Percentiles rank a stretch among this genome's conserved stretches.
Conservation (phyloP, 768 basidiomycete genomes). For the Amylocystis lapponica region DNA sequence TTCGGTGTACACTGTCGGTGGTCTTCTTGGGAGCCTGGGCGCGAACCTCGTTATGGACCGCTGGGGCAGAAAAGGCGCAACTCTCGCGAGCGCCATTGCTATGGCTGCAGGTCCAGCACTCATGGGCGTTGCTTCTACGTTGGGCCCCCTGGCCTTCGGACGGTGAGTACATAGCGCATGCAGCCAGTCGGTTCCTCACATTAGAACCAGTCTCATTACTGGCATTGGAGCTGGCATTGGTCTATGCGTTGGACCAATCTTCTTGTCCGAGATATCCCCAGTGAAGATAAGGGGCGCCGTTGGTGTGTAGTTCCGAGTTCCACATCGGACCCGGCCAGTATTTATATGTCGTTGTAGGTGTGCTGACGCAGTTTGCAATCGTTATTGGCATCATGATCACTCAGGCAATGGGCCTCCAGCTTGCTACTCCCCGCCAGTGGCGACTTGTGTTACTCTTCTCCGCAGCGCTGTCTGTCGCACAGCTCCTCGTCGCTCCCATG, state of each 20-base stretch:
- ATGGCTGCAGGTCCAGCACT: constrained; percentile 54
- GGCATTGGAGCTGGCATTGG: constrained; percentile 72
- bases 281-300: constrained; percentile 66
- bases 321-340: not conserved
- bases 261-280: constrained; percentile 82
- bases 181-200: too few relatives aligned
- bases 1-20: constrained; percentile 81
- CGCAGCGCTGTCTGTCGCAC: constrained; percentile 44
- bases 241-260: constrained; percentile 77
- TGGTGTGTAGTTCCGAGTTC: constrained; percentile 36
- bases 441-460: constrained; percentile 66
- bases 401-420: constrained; percentile 65
- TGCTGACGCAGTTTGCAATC: constrained; percentile 77
- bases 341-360: constrained; percentile 41
- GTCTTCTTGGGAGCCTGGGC: constrained; percentile 67
- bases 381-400: constrained; percentile 86
- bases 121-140: constrained; percentile 59
- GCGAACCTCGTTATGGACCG: constrained; percentile 67
- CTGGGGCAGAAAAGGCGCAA: constrained; percentile 65
- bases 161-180: constrained; percentile 37
- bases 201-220: constrained; percentile 44
- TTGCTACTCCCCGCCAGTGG: constrained; percentile 70
- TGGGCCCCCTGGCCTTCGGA: constrained; percentile 54
- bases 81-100: constrained; percentile 50
- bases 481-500: constrained; percentile 47